Percentiles rank a stretch among this genome's conserved stretches.
phyloP scores from a whole-genome alignment of 2,329 filamentous ascomycete genomes.

The Lasiodiplodia hormozganensis region DNA sequence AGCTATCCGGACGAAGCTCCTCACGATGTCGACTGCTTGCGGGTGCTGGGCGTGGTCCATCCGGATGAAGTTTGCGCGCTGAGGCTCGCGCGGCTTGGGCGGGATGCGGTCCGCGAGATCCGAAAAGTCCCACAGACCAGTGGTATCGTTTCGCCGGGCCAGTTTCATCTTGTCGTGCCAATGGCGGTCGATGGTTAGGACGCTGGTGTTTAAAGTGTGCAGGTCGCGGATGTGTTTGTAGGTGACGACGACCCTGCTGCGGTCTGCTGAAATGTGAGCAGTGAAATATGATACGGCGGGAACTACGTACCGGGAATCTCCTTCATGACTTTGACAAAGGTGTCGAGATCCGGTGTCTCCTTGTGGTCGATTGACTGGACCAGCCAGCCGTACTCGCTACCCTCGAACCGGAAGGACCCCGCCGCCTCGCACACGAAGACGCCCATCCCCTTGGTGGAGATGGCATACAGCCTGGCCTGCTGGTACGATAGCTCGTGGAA shows the following conservation, averaged over 20 bases:
- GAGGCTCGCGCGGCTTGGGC: constrained; percentile 72
- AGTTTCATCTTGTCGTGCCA: constrained; percentile 96
- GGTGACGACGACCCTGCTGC: constrained; percentile 85
- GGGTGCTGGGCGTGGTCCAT: constrained; percentile 87
- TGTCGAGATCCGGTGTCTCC: constrained; percentile 83
- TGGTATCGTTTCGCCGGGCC: constrained; percentile 86
- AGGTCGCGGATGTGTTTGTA: constrained; percentile 96
- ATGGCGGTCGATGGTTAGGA: constrained; percentile 91
- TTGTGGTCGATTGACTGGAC: constrained; percentile 92
- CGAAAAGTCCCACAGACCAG: constrained; percentile 92
- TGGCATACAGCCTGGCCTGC: constrained; percentile 93
- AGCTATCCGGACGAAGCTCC: constrained; percentile 91
- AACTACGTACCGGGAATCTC: constrained; percentile 65
- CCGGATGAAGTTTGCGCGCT: constrained; percentile 89
- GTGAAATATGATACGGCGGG: too few relatives aligned
- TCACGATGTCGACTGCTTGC: constrained; percentile 89
- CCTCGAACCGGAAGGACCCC: constrained; percentile 94
- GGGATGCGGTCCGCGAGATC: constrained; percentile 84
- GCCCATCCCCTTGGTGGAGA: constrained; percentile 76
- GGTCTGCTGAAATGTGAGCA: constrained; percentile 50
- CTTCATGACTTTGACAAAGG: constrained; percentile 91
- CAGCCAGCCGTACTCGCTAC: constrained; percentile 89
- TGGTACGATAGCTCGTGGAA: constrained; percentile 98
- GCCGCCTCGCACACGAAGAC: constrained; percentile 95
- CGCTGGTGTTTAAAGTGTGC: constrained; percentile 91